These are phyloP conservation scores for Mucor sp. DNA, from an alignment of 371 early-diverging fungal genomes.

Conservation along the genomic window DNA sequence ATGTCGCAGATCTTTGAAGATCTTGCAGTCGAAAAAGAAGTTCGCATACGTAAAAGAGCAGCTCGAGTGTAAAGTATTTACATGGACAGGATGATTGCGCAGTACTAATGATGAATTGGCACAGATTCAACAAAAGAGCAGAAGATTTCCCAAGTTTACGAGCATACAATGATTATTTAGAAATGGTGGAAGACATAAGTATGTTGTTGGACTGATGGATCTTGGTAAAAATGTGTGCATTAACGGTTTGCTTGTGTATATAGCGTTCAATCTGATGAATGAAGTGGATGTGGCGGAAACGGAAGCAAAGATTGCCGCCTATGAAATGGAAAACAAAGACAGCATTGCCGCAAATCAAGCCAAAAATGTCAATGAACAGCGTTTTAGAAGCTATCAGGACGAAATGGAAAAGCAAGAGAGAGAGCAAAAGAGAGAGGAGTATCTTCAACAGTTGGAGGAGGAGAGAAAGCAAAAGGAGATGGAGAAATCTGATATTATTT, in stretches of 20 bases:
- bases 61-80: constrained; percentile 66
- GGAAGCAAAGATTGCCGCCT: constrained; percentile 77
- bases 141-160: constrained; percentile 83
- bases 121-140: constrained; percentile 87
- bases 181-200: constrained; percentile 91
- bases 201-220: constrained; percentile 21
- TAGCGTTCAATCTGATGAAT: constrained; percentile 86
- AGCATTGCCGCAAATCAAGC: constrained; percentile 73
- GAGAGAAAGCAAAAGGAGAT: constrained; percentile 48
- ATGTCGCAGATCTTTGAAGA: constrained; percentile 93
- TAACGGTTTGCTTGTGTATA: not conserved
- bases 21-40: constrained; percentile 92
- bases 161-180: constrained; percentile 89
- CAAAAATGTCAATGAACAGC: constrained; percentile 56
- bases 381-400: constrained; percentile 40
- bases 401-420: constrained; percentile 50
- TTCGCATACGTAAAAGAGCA: constrained; percentile 83
- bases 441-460: constrained; percentile 53
- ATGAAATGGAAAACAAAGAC: constrained; percentile 80
- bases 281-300: constrained; percentile 86
- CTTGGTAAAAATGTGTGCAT: not conserved
- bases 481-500: constrained; percentile 53
- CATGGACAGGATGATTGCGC: not conserved
- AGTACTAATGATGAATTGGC: not conserved
- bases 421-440: constrained; percentile 59